Percentiles rank a stretch among this genome's conserved stretches.
These are phyloP conservation scores for Babesia caballi DNA, from an alignment of 169 alveolate genomes.

Conservation along the genomic window DNA sequence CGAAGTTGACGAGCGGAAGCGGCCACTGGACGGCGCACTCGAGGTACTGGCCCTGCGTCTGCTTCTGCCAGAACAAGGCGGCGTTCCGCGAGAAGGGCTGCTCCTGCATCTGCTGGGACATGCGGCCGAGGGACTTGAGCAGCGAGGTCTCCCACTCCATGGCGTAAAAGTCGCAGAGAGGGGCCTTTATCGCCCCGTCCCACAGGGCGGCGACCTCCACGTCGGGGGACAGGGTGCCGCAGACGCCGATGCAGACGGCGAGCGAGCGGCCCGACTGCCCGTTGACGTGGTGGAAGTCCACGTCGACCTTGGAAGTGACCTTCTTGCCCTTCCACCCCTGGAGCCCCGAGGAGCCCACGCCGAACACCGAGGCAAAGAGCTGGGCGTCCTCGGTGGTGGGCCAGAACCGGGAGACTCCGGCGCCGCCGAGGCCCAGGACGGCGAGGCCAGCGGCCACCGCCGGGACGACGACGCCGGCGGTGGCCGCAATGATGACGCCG, in stretches of 20 bases:
- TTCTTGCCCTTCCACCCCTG: slow-evolving; percentile 80
- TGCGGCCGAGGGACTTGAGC: slow-evolving; percentile 65
- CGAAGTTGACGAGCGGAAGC: slow-evolving; percentile 81
- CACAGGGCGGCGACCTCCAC: slow-evolving; percentile 61
- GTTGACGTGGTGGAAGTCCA: slow-evolving; percentile 75
- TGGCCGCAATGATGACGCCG: slow-evolving; percentile 82
- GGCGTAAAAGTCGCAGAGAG: slow-evolving; percentile 72
- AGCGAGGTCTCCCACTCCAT: slow-evolving; percentile 73
- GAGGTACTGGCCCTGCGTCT: slow-evolving; percentile 33
- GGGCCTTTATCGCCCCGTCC: slow-evolving; percentile 71
- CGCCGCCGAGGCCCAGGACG: slow-evolving; percentile 74
- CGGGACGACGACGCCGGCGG: slow-evolving; percentile 88
- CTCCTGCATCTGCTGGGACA: slow-evolving; percentile 58
- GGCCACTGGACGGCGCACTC: slow-evolving; percentile 80
- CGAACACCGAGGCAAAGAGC: slow-evolving; percentile 75
- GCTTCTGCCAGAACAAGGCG: slow-evolving; percentile 70
- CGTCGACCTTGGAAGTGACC: slow-evolving; percentile 67
- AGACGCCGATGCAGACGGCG: slow-evolving; percentile 70
- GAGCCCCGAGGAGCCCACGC: slow-evolving; percentile 83
- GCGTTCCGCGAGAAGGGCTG: slow-evolving; percentile 79
- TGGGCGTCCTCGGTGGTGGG: slow-evolving; percentile 81
- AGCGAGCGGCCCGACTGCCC: slow-evolving; percentile 71
- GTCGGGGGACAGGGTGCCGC: slow-evolving; percentile 66
- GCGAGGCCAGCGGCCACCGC: slow-evolving; percentile 83
- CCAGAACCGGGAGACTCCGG: slow-evolving; percentile 75